Conservation (phyloP, 768 basidiomycete genomes). For the Gloeopeniophorella convolvens region DNA sequence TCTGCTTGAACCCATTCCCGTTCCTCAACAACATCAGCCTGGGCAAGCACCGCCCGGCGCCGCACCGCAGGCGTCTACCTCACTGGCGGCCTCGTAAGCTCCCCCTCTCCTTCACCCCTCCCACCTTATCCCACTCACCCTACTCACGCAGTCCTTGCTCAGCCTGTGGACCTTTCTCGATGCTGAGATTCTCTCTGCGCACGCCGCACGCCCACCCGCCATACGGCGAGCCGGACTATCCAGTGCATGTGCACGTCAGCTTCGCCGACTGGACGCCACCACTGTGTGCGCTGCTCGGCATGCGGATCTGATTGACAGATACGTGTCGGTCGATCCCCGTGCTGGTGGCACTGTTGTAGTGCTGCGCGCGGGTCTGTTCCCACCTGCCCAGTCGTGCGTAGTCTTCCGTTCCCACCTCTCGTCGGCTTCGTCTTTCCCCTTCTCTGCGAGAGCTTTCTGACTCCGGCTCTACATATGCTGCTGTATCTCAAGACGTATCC, state of each 20-base stretch:
- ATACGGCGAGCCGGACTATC: too few relatives aligned
- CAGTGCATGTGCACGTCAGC: too few relatives aligned
- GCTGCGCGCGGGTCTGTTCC: too few relatives aligned
- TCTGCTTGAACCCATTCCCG: constrained; percentile 85
- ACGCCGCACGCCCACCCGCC: constrained; percentile 72
- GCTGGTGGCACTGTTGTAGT: too few relatives aligned
- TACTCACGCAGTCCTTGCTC: constrained; percentile 73
- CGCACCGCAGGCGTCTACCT: constrained; percentile 83
- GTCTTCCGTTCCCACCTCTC: too few relatives aligned
- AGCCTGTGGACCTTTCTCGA: constrained; percentile 95
- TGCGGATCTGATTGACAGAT: constrained; percentile 88
- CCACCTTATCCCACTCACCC: too few relatives aligned
- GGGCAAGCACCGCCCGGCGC: constrained; percentile 69
- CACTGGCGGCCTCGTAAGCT: constrained; percentile 81
- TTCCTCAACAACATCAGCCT: constrained; percentile 47
- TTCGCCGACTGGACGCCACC: constrained; percentile 95
- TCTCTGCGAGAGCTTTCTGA: too few relatives aligned
- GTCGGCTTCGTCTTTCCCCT: too few relatives aligned
- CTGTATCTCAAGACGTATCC: too few relatives aligned
- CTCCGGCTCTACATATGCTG: too few relatives aligned
- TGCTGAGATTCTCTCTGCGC: constrained; percentile 81
- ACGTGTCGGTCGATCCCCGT: constrained; percentile 89
- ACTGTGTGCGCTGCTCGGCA: constrained; percentile 85
- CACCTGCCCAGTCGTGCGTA: too few relatives aligned
- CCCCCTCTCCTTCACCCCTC: neutral